Evolutionary conservation across 345 rosid genomes (phyloP).

Genomic region (Eucalyptus cloeziana): DNA sequence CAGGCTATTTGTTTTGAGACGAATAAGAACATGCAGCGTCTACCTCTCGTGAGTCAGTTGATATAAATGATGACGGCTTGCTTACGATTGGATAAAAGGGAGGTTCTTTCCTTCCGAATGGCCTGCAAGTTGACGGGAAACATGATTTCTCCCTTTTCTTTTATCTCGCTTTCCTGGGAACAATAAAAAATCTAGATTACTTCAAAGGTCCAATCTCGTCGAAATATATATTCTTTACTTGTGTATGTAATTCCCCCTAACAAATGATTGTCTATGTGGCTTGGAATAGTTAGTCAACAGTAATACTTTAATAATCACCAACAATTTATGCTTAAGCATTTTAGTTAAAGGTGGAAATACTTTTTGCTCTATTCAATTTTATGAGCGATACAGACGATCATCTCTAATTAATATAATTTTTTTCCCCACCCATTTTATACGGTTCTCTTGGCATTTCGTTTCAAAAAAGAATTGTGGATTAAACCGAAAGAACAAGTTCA

Average conservation of each 20-base stretch:
- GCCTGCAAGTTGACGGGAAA: accelerated
- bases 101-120: not conserved
- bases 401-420: not conserved
- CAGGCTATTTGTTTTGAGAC: not conserved
- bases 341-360: accelerated
- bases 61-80: not conserved
- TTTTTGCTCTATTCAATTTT: accelerated
- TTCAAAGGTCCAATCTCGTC: not conserved
- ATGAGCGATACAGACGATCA: not conserved
- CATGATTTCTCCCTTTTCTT: not conserved
- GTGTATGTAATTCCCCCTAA: accelerated
- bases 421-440: too few relatives aligned
- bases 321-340: not conserved
- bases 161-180: not conserved
- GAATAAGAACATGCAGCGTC: not conserved
- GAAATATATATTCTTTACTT: not conserved
- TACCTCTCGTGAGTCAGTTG: not conserved
- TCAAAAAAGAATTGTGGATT: not conserved
- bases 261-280: accelerated
- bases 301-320: not conserved
- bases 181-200: not conserved
- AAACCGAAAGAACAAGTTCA: not conserved
- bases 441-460: not conserved
- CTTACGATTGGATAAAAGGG: not conserved
- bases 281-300: accelerated